Percentiles rank a stretch among this genome's conserved stretches.
Conservation (phyloP, 768 basidiomycete species). For the Royoungia palumana region DNA sequence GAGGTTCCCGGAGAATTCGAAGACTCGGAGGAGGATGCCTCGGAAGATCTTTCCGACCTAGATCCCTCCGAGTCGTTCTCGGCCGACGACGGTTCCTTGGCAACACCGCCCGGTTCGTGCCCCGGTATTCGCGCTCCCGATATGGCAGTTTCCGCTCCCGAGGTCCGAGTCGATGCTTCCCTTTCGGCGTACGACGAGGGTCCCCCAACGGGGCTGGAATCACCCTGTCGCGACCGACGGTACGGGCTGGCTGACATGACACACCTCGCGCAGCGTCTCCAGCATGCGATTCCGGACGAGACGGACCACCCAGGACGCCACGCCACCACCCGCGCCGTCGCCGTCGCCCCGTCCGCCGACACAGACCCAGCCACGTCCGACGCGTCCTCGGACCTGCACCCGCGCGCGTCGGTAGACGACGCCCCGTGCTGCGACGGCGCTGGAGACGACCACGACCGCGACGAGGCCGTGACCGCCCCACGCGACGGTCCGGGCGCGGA, state of each 20-base stretch:
- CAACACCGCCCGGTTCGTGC: background rate
- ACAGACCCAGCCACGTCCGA: too few species aligned
- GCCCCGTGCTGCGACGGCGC: background rate
- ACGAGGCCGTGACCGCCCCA: too few species aligned
- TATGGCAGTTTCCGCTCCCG: background rate
- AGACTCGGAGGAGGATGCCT: background rate
- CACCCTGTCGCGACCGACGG: slow-evolving; percentile 1
- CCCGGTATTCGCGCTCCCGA: background rate
- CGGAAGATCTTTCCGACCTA: background rate
- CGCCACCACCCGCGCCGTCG: background rate
- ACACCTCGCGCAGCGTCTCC: background rate
- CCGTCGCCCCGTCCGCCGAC: background rate
- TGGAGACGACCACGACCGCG: background rate
- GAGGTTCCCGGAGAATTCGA: slow-evolving; percentile 1
- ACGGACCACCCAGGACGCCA: background rate
- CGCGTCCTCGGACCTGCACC: background rate
- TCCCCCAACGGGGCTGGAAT: too few species aligned
- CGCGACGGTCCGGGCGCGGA: too few species aligned
- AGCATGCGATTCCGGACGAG: background rate
- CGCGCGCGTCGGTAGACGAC: too few species aligned
- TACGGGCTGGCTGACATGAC: slow-evolving; percentile 13
- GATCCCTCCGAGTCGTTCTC: background rate
- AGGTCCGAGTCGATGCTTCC: background rate
- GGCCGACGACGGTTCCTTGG: background rate
- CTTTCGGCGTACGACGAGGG: background rate